Conservation (phyloP, 2,329 filamentous ascomycete genomes). For the Eurotiales sp. region DNA sequence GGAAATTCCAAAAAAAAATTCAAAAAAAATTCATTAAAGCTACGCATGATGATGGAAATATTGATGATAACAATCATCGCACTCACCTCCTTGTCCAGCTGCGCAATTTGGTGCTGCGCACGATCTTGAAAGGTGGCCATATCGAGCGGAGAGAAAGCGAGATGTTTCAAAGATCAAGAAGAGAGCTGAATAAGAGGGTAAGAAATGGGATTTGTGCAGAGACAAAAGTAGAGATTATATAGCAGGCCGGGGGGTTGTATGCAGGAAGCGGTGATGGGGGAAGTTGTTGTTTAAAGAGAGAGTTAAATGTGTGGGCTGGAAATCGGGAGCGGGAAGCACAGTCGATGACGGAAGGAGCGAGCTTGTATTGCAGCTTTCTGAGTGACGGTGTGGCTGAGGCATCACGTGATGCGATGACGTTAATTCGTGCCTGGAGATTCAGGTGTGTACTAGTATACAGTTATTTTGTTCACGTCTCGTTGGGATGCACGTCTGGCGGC, state of each 20-base stretch:
- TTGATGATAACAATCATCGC: neutral
- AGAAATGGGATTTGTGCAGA: neutral
- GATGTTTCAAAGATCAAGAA: neutral
- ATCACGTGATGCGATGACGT: no score
- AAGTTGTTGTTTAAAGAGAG: neutral
- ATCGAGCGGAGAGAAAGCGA: conserved; percentile 16
- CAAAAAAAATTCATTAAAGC: no score
- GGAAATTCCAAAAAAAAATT: no score
- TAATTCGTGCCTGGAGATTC: no score
- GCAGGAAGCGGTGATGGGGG: neutral
- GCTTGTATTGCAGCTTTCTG: neutral
- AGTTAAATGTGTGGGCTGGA: neutral
- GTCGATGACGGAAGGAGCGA: conserved; percentile 10
- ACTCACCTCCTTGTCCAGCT: conserved; percentile 65
- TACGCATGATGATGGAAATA: neutral
- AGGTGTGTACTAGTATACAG: no score
- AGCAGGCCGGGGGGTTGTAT: neutral
- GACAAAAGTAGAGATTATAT: neutral
- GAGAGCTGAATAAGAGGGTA: neutral
- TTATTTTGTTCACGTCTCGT: no score
- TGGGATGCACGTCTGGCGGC: no score
- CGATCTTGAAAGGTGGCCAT: conserved; percentile 56
- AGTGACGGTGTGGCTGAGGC: neutral
- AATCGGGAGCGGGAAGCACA: conserved; percentile 4
- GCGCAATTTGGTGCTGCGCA: conserved; percentile 61